phyloP scores from a whole-genome alignment of 139 green algal species.

The Micractinium sp. region DNA sequence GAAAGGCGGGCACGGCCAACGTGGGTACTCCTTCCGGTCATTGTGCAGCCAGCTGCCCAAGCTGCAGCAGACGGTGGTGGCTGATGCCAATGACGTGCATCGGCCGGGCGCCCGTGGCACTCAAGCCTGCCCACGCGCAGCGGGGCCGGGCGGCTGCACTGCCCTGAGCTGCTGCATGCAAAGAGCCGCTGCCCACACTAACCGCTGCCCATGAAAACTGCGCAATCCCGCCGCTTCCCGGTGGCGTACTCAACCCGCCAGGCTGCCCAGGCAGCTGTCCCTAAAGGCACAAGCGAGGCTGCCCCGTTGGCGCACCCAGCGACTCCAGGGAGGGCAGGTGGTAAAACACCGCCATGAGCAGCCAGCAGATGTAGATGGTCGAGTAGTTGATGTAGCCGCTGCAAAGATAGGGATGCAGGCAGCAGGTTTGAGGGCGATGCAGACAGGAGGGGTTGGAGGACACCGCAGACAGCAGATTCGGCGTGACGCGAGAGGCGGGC shows the following conservation, averaged over 20 bases:
- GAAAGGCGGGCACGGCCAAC: neutral
- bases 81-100: too few relatives aligned
- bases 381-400: conserved; percentile 85
- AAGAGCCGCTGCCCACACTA: too few relatives aligned
- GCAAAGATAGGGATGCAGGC: neutral
- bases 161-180: too few relatives aligned
- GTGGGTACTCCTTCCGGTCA: neutral
- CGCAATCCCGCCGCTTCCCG: too few relatives aligned
- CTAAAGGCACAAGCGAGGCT: neutral
- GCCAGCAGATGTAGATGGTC: conserved; percentile 84
- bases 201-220: too few relatives aligned
- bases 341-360: conserved; percentile 83
- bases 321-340: conserved; percentile 81
- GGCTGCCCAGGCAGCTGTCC: neutral
- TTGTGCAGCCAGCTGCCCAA: neutral
- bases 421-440: neutral
- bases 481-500: neutral
- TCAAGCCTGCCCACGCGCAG: too few relatives aligned
- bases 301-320: conserved; percentile 37
- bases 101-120: neutral
- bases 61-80: neutral
- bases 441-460: too few relatives aligned
- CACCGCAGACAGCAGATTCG: too few relatives aligned
- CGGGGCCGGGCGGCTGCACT: too few relatives aligned
- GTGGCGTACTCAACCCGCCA: neutral